Conservation (phyloP, 1,284 basidiomycete genomes). For the Cyathus olla region DNA sequence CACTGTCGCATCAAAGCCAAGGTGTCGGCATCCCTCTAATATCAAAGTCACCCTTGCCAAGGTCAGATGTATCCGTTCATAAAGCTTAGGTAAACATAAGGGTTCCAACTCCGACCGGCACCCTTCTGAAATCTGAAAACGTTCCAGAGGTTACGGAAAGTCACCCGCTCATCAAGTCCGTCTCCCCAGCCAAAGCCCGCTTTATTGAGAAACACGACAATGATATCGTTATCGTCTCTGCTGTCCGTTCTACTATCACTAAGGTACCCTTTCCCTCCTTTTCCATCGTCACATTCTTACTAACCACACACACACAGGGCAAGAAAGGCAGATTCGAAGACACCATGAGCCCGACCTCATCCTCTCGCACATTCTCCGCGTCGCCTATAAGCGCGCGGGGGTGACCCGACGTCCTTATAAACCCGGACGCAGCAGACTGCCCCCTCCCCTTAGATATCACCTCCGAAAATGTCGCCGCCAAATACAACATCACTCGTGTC, state of each 20-base stretch:
- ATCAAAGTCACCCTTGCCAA: no score
- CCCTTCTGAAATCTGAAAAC: no score
- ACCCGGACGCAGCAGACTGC: background rate
- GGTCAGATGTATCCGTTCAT: no score
- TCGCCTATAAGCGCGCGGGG: conserved; percentile 72
- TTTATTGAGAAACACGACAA: conserved; percentile 62
- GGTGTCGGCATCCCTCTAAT: no score
- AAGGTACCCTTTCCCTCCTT: conserved; percentile 64
- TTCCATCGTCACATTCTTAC: conserved; percentile 4
- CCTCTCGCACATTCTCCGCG: conserved; percentile 85
- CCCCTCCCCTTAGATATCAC: background rate
- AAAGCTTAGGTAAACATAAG: no score
- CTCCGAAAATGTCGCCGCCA: conserved; percentile 81
- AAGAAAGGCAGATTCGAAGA: conserved; percentile 97
- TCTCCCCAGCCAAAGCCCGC: conserved; percentile 47
- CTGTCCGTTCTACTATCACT: conserved; percentile 91
- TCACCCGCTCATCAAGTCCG: conserved; percentile 9
- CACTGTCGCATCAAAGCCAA: no score
- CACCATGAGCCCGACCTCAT: conserved; percentile 91
- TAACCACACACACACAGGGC: conserved; percentile 52
- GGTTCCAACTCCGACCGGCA: no score
- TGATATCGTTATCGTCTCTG: conserved; percentile 93
- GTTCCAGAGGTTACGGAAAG: no score
- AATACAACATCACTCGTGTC: conserved; percentile 81
- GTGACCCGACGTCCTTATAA: conserved; percentile 66